phyloP scores from a whole-genome alignment of 139 green algal genomes.

The Edaphochlamys debaryana region DNA sequence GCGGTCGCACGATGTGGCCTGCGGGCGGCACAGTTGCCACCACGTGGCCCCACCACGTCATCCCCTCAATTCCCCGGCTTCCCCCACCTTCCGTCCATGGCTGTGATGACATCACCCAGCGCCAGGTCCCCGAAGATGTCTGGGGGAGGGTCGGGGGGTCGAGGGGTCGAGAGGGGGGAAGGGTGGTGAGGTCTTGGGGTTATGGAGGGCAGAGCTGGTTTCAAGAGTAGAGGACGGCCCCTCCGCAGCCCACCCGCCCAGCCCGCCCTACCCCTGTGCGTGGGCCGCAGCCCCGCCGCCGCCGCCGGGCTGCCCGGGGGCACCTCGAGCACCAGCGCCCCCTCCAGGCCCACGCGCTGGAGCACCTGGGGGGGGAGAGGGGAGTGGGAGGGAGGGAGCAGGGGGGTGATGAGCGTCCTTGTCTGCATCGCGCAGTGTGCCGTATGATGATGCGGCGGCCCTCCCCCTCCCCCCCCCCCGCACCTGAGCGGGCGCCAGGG shows the following conservation, averaged over 20 bases:
- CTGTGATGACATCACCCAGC: constrained; percentile 64
- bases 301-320: constrained; percentile 65
- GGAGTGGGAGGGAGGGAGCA: too few species aligned
- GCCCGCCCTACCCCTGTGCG: constrained; percentile 46
- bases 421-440: too few species aligned
- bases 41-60: too few species aligned
- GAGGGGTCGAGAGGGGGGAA: neutral
- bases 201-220: neutral
- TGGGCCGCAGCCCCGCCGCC: constrained; percentile 76
- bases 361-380: constrained; percentile 43
- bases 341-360: constrained; percentile 69
- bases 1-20: too few species aligned
- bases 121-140: constrained; percentile 88
- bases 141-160: neutral
- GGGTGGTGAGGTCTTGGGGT: neutral
- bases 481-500: constrained; percentile 70
- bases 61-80: too few species aligned
- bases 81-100: constrained; percentile 47
- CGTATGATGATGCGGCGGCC: too few species aligned
- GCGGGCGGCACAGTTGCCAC: too few species aligned
- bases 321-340: constrained; percentile 84
- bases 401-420: too few species aligned
- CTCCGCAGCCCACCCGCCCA: neutral
- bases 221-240: neutral
- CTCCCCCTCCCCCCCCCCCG: neutral